A percentile compares a stretch with the other conserved stretches of the same genome.
phyloP scores from a whole-genome alignment of 495 filamentous ascomycete genomes.

The Cercophora newfieldiana region DNA sequence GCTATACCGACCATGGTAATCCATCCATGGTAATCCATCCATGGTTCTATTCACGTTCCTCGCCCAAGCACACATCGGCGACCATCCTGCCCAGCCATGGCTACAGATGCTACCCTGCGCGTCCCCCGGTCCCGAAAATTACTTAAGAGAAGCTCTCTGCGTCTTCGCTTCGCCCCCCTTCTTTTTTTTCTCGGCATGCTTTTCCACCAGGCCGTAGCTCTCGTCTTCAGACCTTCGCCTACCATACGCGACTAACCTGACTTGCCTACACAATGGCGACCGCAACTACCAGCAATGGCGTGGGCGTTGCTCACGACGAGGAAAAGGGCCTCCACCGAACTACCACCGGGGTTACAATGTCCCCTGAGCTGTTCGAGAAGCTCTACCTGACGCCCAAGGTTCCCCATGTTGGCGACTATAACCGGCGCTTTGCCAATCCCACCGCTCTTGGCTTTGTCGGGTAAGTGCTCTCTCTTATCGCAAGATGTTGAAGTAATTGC shows the following conservation, averaged over 20 bases:
- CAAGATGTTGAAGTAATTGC: not conserved
- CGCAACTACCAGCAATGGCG: slow-evolving; percentile 7
- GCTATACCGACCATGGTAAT: not conserved
- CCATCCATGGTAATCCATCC: not conserved
- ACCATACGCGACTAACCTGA: not conserved
- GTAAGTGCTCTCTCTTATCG: slow-evolving; percentile 20
- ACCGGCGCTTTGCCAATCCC: slow-evolving; percentile 54
- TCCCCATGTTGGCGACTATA: slow-evolving; percentile 48
- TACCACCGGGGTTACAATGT: slow-evolving; percentile 45
- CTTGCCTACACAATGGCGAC: slow-evolving; percentile 14
- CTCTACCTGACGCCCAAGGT: slow-evolving; percentile 57
- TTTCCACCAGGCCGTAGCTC: not conserved
- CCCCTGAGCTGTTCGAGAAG: slow-evolving; percentile 59
- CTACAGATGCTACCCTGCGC: not conserved
- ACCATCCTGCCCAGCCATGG: not conserved
- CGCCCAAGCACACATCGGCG: not conserved
- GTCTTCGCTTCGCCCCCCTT: not conserved
- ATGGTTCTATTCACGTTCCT: not conserved
- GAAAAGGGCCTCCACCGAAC: slow-evolving; percentile 43
- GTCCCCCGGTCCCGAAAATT: not conserved
- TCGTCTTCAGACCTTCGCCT: not conserved
- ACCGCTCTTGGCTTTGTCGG: slow-evolving; percentile 57
- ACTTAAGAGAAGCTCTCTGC: not conserved
- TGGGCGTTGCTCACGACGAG: slow-evolving; percentile 28
- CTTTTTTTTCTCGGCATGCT: not conserved